These are phyloP conservation scores for Symbiodinium natans DNA, from an alignment of 73 alveolate species.

Conservation along the genomic window DNA sequence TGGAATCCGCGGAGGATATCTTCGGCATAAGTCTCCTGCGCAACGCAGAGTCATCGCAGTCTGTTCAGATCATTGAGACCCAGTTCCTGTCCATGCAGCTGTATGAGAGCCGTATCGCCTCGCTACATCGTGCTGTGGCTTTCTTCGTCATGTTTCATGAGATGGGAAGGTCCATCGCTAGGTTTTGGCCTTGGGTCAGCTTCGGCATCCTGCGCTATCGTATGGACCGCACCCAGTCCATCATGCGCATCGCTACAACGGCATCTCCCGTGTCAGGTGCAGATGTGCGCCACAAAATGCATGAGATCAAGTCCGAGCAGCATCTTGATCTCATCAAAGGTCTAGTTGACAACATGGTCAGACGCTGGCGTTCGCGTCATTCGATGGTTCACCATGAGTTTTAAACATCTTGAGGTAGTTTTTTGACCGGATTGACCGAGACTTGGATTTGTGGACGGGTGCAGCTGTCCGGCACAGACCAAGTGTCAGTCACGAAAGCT, in stretches of 20 bases:
- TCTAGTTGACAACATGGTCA: background rate
- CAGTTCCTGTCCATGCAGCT: conserved; percentile 48
- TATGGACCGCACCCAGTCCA: conserved; percentile 84
- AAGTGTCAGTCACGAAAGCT: no score
- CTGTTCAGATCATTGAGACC: conserved; percentile 5
- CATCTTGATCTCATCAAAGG: background rate
- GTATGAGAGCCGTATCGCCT: conserved; percentile 51
- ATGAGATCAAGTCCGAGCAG: conserved; percentile 12
- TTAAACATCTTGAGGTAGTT: no score
- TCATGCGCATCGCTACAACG: conserved; percentile 64
- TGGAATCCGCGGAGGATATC: conserved; percentile 1
- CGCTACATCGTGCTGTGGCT: conserved; percentile 31
- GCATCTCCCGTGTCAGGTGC: conserved; percentile 67
- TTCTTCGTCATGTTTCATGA: conserved; percentile 53
- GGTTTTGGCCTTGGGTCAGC: conserved; percentile 58
- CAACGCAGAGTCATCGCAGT: background rate
- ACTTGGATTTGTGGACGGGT: no score
- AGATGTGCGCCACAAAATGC: conserved; percentile 40
- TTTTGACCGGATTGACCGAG: no score
- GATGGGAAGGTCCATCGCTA: conserved; percentile 37
- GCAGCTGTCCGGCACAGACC: no score
- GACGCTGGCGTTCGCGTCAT: background rate
- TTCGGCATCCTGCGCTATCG: conserved; percentile 50
- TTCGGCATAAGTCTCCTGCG: conserved; percentile 4
- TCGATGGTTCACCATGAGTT: no score